Conservation (phyloP, 192 early-diverging fungal genomes). For the Backusella luteola region DNA sequence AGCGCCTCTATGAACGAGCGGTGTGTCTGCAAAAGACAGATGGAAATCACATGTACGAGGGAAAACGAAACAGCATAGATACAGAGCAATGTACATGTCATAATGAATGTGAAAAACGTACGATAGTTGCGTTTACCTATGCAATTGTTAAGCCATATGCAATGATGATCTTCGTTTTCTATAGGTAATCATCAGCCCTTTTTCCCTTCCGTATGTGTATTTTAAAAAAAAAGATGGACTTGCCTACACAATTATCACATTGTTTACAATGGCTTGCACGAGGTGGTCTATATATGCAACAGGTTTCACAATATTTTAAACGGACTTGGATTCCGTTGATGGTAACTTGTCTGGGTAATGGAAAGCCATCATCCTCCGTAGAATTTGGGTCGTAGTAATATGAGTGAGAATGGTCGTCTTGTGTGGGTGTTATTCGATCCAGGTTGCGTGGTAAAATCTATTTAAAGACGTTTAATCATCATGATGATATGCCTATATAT, state of each 20-base stretch:
- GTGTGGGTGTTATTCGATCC: slow-evolving; percentile 42
- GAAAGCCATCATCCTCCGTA: slow-evolving; percentile 18
- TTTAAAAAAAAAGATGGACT: neutral
- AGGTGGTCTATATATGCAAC: slow-evolving; percentile 85
- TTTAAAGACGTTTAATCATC: neutral
- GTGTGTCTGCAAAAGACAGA: neutral
- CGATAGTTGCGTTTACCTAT: slow-evolving; percentile 83
- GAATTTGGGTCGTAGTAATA: neutral
- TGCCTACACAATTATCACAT: slow-evolving; percentile 90
- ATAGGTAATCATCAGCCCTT: neutral
- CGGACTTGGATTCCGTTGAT: slow-evolving; percentile 61
- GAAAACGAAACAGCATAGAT: slow-evolving; percentile 60
- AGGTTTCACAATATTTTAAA: slow-evolving; percentile 91
- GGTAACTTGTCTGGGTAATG: slow-evolving; percentile 51
- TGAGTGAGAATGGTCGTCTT: neutral
- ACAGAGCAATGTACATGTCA: slow-evolving; percentile 58
- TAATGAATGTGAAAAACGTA: slow-evolving; percentile 79
- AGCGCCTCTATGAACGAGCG: slow-evolving; percentile 7
- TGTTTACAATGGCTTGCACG: slow-evolving; percentile 82
- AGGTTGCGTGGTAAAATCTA: slow-evolving; percentile 69
- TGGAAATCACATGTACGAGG: slow-evolving; percentile 53
- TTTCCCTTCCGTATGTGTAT: neutral
- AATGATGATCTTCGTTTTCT: slow-evolving; percentile 88
- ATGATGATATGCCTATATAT: neutral
- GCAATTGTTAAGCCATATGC: slow-evolving; percentile 94